phyloP scores from a whole-genome alignment of 768 basidiomycete genomes.

The Clitopilus hobsonii region DNA sequence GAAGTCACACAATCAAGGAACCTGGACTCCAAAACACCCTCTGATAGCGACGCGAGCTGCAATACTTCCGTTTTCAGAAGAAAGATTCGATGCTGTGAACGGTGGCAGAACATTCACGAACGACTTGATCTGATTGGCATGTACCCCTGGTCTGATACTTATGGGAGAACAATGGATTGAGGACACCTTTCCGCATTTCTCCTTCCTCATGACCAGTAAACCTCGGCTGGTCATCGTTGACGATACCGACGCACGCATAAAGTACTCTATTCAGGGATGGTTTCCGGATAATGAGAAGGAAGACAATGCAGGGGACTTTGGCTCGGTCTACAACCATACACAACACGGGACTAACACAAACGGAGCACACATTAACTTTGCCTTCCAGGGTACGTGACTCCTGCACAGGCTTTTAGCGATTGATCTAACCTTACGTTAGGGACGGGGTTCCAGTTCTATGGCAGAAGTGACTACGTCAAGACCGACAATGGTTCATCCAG shows the following conservation, averaged over 20 bases:
- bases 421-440: slow-evolving; percentile 1
- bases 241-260: slow-evolving; percentile 25
- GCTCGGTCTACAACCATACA: slow-evolving; percentile 23
- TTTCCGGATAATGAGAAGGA: slow-evolving; percentile 19
- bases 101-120: no score
- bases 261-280: slow-evolving; percentile 24
- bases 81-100: no score
- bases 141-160: neutral
- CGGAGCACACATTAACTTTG: slow-evolving; percentile 19
- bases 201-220: neutral
- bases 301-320: slow-evolving; percentile 25
- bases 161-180: neutral
- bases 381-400: slow-evolving; percentile 20
- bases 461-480: slow-evolving; percentile 2
- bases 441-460: slow-evolving; percentile 16
- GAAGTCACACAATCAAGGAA: no score
- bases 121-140: neutral
- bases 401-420: neutral
- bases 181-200: neutral
- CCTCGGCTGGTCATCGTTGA: slow-evolving; percentile 22
- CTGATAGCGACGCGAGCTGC: no score
- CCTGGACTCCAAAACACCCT: no score
- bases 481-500: slow-evolving; percentile 3
- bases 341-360: slow-evolving; percentile 23
- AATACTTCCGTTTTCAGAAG: no score